phyloP scores from a whole-genome alignment of 2,329 filamentous ascomycete genomes.

The Colletotrichum navitas region DNA sequence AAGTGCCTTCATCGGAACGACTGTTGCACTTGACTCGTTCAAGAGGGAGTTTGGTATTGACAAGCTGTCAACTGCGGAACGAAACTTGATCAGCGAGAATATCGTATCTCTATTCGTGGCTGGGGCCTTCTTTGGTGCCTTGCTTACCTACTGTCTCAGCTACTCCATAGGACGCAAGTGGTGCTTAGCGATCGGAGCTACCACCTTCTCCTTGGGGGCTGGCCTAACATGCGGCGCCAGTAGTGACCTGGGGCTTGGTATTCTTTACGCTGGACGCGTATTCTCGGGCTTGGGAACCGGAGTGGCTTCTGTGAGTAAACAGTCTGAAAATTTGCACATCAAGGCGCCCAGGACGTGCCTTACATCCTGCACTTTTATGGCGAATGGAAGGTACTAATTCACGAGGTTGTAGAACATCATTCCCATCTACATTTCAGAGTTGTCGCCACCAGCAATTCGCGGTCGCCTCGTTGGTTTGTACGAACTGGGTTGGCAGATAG shows the following conservation, averaged over 20 bases:
- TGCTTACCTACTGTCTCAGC: conserved; percentile 70
- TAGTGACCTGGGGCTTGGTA: conserved; percentile 58
- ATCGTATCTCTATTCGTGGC: conserved; percentile 78
- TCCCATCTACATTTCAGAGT: conserved; percentile 60
- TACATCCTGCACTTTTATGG: background rate
- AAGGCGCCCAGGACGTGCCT: background rate
- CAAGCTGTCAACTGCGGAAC: conserved; percentile 54
- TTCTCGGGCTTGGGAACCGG: conserved; percentile 62
- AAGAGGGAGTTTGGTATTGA: conserved; percentile 69
- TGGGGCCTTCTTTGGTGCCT: conserved; percentile 76
- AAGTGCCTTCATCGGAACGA: conserved; percentile 76
- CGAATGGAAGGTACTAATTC: conserved; percentile 23
- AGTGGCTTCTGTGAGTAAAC: conserved; percentile 37
- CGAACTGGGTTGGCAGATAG: conserved; percentile 65
- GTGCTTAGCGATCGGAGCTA: conserved; percentile 57
- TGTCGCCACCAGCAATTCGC: conserved; percentile 64
- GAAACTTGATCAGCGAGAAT: conserved; percentile 69
- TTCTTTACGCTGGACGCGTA: conserved; percentile 64
- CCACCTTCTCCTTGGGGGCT: conserved; percentile 55
- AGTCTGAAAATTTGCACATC: background rate
- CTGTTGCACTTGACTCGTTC: conserved; percentile 72
- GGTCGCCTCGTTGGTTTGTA: conserved; percentile 67
- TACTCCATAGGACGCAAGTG: conserved; percentile 69
- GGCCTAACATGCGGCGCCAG: conserved; percentile 69
- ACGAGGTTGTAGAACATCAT: conserved; percentile 59